Base-by-base conservation (phyloP, 345 rosid genomes). In the Limnanthes douglasii region DNA sequence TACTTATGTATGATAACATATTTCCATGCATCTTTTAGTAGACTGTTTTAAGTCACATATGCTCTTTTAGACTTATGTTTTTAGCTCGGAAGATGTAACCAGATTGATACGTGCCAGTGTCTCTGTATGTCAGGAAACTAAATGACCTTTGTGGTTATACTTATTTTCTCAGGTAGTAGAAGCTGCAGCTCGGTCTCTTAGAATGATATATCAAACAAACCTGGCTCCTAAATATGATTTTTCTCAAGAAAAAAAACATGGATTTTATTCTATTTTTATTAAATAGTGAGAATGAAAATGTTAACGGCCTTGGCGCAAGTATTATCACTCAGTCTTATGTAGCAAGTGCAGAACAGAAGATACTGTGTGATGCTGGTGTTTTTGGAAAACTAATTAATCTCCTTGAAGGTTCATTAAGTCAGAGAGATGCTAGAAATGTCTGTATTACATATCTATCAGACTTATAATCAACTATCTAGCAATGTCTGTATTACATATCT, bases 181-280 rank as follows among this genome's bases (percentile, higher is more conserved):
- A 77, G 78, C 88, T 12, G 82, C 75, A 24, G 85, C 96, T 43
- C 78, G 94, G 18, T 64, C 94, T 21, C 68, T 90, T 28, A 73
- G 76, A 41, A 77, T 84, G 88, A 72, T 90, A 45, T 80, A 66
- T 52, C 94, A 80, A 45, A 84, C 95, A 9, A 75, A 67, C 57
- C 57, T 59, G 48, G 79, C 88, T 18, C 98, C 96, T 2, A 77
- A 80, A 42, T 80, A 64, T 12, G 82, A 77, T 34, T 58, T n/a
- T 90, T 46, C 73, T 70, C 39, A 41, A 65, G 46, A 66, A 59
- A 20, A 58, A 65, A 43, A 90, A 70, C 51, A 56, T 73, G 79
- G 82, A 73, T 39, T 80, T 75, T 55, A 78, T 90, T 37, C 47
- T 80, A 31, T 70, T 82, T 0, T 58, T 80, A 39, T 48, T 90